Base-by-base conservation (phyloP, 345 rosid species). In the Triadica sebifera region DNA sequence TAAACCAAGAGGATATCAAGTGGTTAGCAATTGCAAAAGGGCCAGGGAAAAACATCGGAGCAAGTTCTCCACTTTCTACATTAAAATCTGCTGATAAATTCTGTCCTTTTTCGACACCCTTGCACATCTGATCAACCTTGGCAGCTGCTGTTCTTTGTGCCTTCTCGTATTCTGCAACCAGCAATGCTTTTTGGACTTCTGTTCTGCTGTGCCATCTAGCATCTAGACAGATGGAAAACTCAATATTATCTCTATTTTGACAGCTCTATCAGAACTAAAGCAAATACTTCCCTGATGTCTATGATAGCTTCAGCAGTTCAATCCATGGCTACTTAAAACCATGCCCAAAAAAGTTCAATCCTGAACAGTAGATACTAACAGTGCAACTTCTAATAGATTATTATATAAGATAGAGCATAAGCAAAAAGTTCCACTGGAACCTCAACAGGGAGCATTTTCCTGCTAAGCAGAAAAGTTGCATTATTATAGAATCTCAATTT, bases 1-100 rank as follows among this genome's bases (percentile, higher is more conserved):
- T 69, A 41, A 83, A 88, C 98, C 98, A 94, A 11, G 97, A 74
- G 38, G 97, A 87, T 74, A 94, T 87, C 64, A 94, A 89, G 81
- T 89, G 98, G 78, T 92, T 94, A 22, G 98, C 98, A 5, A 94
- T 91, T 12, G 98, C 98, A n/a, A 82, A 92, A 39, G 97, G 98
- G 34, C 98, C 97, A 0, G 97, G 97, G 72, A 94, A 72, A 74
- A 94, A 89, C 97, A 94, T 89, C 4, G 91, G 81, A 74, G 98
- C 88, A 4, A 92, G 97, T 81, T 94, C 95, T 52, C 97, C 95
- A 47, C 97, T 92, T 78, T 94, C 97, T 0, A 91, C 82, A 47
- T 86, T 92, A 74, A 90, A 90, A 82, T 94, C 91, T 0, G 89
- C 80, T 38, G 97, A 81, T 57, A 88, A 82, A 70, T 82, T 87